A percentile compares a stretch with the other conserved stretches of the same genome.
phyloP scores from a whole-genome alignment of 106 monocot species.

The Alisma plantagoaquatica region DNA sequence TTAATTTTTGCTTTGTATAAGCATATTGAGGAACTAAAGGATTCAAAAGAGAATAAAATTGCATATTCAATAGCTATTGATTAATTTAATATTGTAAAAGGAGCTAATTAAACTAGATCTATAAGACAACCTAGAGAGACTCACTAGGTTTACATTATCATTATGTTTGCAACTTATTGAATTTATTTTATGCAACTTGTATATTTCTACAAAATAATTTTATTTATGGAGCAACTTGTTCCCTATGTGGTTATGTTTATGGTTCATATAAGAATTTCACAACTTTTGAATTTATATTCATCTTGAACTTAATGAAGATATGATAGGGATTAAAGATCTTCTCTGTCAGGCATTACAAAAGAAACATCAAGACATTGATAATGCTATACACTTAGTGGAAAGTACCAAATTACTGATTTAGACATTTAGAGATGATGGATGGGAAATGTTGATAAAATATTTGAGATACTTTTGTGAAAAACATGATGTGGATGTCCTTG shows the following conservation, averaged over 20 bases:
- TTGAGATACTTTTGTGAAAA: not conserved
- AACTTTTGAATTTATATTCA: too few relatives aligned
- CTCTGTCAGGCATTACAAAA: not conserved
- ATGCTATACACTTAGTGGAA: not conserved
- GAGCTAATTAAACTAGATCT: not conserved
- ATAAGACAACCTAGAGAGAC: too few relatives aligned
- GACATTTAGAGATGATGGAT: not conserved
- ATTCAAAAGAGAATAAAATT: not conserved
- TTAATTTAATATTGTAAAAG: not conserved
- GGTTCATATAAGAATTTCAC: too few relatives aligned
- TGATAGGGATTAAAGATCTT: not conserved
- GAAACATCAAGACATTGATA: not conserved
- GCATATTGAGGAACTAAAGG: not conserved
- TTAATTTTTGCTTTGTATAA: not conserved
- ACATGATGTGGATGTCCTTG: not conserved
- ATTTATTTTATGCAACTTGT: too few relatives aligned
- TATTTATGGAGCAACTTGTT: too few relatives aligned
- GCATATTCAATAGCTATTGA: too few relatives aligned
- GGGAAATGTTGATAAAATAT: not conserved
- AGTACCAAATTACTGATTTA: not conserved
- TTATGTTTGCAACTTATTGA: too few relatives aligned
- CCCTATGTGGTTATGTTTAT: too few relatives aligned
- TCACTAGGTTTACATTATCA: too few relatives aligned
- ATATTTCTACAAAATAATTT: too few relatives aligned
- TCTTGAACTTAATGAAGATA: constrained; percentile 1